Conservation (phyloP, 2,329 filamentous ascomycete genomes). For the Tetracladium maxilliforme region DNA sequence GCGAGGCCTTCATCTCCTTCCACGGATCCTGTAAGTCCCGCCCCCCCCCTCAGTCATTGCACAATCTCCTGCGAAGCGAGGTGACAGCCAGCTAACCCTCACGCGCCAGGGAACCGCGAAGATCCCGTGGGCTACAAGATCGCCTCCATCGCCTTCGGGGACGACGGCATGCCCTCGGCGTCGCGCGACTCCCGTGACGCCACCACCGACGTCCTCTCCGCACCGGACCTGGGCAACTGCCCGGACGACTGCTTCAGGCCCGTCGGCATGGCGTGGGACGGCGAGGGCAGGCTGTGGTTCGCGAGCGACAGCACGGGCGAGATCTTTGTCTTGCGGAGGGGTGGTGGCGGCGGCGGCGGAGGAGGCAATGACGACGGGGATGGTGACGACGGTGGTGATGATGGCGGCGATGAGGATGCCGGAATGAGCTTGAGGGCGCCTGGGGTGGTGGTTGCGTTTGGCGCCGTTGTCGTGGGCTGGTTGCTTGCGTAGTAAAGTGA, state of each 20-base stretch:
- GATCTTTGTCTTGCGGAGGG: constrained; percentile 47
- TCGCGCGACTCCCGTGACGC: constrained; percentile 26
- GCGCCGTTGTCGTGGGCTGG: no score
- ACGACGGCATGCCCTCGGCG: constrained; percentile 24
- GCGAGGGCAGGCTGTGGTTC: constrained; percentile 44
- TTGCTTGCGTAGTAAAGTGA: no score
- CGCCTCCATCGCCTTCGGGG: constrained; percentile 22
- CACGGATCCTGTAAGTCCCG: constrained; percentile 47
- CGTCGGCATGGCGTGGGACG: constrained; percentile 39
- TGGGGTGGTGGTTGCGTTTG: no score
- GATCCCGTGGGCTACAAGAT: constrained; percentile 31
- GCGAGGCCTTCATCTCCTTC: constrained; percentile 51
- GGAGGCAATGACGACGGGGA: no score
- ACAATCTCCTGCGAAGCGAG: constrained; percentile 7
- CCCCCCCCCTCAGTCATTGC: constrained; percentile 10
- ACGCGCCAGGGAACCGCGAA: constrained; percentile 5
- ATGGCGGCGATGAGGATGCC: no score
- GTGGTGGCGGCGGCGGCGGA: no score
- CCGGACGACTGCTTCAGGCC: constrained; percentile 46
- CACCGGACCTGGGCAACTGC: constrained; percentile 34
- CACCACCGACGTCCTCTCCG: constrained; percentile 36
- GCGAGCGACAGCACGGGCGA: constrained; percentile 49
- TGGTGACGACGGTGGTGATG: no score
- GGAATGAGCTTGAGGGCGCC: no score
- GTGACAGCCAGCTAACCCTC: constrained; percentile 6